These are phyloP conservation scores for Tardiomyces blankii DNA, from an alignment of 1,139 yeast species.

Conservation along the genomic window DNA sequence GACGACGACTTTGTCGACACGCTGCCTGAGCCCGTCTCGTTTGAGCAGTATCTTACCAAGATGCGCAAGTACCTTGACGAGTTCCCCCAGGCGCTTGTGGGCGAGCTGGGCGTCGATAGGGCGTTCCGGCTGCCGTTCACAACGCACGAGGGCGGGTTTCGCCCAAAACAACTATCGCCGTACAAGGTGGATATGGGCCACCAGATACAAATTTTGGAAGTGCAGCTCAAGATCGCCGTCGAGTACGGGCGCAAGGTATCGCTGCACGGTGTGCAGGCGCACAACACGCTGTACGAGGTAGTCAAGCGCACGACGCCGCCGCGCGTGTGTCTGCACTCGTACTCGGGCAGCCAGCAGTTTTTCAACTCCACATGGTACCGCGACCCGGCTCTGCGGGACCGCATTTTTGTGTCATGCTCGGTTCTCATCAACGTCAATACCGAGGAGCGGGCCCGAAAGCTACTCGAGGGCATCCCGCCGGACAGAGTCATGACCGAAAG, in stretches of 20 bases:
- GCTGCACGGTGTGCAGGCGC: conserved; percentile 76
- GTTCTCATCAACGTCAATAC: conserved; percentile 39
- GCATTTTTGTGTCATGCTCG: conserved; percentile 43
- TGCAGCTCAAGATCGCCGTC: conserved; percentile 46
- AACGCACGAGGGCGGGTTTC: conserved; percentile 19
- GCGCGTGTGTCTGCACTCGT: conserved; percentile 64
- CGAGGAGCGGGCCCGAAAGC: conserved; percentile 17
- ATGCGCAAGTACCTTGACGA: conserved; percentile 23
- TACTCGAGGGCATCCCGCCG: conserved; percentile 26
- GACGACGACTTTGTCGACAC: conserved; percentile 31
- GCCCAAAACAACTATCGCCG: conserved; percentile 27
- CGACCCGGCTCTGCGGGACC: conserved; percentile 11
- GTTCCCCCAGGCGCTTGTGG: conserved; percentile 35
- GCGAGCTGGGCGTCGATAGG: conserved; percentile 86
- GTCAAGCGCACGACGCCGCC: conserved; percentile 22
- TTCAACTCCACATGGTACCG: conserved; percentile 46
- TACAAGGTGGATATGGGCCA: conserved; percentile 51
- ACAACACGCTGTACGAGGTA: conserved; percentile 44
- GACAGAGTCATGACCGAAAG: conserved; percentile 42
- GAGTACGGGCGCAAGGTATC: conserved; percentile 45
- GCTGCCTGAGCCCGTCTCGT: conserved; percentile 52
- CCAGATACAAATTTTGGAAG: conserved; percentile 42
- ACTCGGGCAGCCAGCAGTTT: conserved; percentile 64
- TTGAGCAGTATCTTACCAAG: conserved; percentile 30
- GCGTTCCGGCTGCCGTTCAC: conserved; percentile 53